Evolutionary conservation across 192 early-diverging fungal species (phyloP).

Genomic region (Backusella macrospora): DNA sequence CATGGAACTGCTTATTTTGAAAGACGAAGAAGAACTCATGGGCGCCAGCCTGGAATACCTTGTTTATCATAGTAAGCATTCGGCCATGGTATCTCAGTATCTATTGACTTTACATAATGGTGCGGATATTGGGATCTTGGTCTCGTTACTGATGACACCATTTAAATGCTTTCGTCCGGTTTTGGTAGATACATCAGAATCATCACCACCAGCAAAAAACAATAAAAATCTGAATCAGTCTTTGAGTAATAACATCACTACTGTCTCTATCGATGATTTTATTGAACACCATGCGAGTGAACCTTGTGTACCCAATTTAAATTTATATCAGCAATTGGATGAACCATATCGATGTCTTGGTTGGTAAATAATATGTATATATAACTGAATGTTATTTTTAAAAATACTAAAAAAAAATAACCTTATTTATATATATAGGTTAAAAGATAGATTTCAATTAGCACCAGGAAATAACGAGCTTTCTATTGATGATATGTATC

Average conservation of each 20-base stretch:
- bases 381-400: not conserved
- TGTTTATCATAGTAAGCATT: constrained; percentile 61
- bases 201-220: not conserved
- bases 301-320: constrained; percentile 31
- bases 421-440: constrained; percentile 32
- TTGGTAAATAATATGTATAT: constrained; percentile 40
- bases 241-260: not conserved
- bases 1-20: constrained; percentile 54
- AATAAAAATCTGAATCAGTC: not conserved
- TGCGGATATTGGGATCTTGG: constrained; percentile 51
- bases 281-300: not conserved
- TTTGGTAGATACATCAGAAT: not conserved
- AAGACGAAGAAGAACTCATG: constrained; percentile 64
- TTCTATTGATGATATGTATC: constrained; percentile 48
- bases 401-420: not conserved
- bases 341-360: constrained; percentile 61
- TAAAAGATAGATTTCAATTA: constrained; percentile 56
- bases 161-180: constrained; percentile 22
- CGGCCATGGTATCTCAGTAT: constrained; percentile 44
- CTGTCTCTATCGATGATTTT: not conserved
- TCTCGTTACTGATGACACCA: constrained; percentile 44
- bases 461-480: constrained; percentile 35
- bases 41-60: constrained; percentile 69
- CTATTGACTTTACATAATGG: constrained; percentile 49
- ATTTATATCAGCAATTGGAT: constrained; percentile 44